Percentiles rank a stretch among this genome's conserved stretches.
Conservation (phyloP, 257 asterid genomes). For the Misopates orontium region DNA sequence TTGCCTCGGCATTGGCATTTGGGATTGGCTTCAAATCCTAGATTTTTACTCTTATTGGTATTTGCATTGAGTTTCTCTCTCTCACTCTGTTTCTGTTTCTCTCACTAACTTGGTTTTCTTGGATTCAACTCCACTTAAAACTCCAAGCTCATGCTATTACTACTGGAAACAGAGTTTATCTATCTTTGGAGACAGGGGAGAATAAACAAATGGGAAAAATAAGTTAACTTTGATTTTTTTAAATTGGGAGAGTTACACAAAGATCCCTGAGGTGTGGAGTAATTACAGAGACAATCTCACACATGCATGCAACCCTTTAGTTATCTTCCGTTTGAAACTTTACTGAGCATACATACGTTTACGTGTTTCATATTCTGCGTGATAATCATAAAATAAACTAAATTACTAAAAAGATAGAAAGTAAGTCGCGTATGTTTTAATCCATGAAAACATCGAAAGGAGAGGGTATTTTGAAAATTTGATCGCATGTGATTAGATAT, state of each 20-base stretch:
- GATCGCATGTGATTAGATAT: too few relatives aligned
- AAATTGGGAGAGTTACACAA: conserved; percentile 11
- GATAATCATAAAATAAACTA: too few relatives aligned
- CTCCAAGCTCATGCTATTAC: conserved; percentile 4
- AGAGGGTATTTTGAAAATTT: too few relatives aligned
- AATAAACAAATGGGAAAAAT: conserved; percentile 5
- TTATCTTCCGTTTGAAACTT: too few relatives aligned
- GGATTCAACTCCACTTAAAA: conserved; percentile 21
- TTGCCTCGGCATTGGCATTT: conserved; percentile 76
- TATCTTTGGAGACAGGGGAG: conserved; percentile 42
- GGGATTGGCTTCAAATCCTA: conserved; percentile 51
- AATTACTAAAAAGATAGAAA: too few relatives aligned
- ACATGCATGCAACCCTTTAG: too few relatives aligned
- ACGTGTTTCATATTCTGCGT: too few relatives aligned
- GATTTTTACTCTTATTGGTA: conserved; percentile 40
- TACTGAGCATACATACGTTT: too few relatives aligned
- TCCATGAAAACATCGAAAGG: too few relatives aligned
- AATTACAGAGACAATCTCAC: too few relatives aligned
- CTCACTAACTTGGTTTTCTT: conserved; percentile 11
- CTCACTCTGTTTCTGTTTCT: conserved; percentile 36
- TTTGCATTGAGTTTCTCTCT: conserved; percentile 49
- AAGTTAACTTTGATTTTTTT: too few relatives aligned
- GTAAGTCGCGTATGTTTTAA: too few relatives aligned
- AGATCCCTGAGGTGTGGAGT: not conserved
- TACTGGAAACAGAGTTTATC: conserved; percentile 2